These are phyloP conservation scores for Carallia pectinifolia DNA, from an alignment of 345 rosid species.

Conservation along the genomic window DNA sequence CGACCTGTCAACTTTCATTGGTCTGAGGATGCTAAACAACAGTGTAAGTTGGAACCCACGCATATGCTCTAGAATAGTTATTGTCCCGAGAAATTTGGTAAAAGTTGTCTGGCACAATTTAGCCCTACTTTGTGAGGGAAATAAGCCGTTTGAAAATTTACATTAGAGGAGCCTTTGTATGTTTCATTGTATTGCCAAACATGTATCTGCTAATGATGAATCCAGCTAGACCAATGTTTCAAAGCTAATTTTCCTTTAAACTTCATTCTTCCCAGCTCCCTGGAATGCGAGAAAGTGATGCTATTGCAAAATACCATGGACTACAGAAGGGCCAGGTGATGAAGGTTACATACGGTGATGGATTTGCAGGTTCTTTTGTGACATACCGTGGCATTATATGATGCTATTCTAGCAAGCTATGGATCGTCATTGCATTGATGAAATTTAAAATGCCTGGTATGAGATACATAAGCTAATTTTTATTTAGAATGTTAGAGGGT, in stretches of 20 bases:
- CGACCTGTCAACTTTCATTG: too few species aligned
- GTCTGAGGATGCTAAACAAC: not conserved
- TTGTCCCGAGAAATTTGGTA: not conserved
- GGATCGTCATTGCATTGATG: not conserved
- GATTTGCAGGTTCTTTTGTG: constrained; percentile 38
- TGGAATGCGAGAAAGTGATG: constrained; percentile 48
- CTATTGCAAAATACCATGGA: constrained; percentile 59
- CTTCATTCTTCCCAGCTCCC: constrained; percentile 49
- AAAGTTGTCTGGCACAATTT: not conserved
- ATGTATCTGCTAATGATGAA: not conserved
- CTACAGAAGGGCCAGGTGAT: constrained; percentile 71
- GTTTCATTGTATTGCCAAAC: not conserved
- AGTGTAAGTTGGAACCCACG: not conserved
- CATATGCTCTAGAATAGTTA: not conserved
- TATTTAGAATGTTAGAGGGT: too few species aligned
- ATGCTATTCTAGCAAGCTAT: not conserved
- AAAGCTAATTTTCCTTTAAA: not conserved
- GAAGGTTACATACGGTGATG: constrained; percentile 49
- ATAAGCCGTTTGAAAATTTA: not conserved
- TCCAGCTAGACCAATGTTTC: not conserved
- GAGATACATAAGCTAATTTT: too few species aligned
- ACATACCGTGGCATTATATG: constrained; percentile 51
- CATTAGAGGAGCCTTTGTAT: too few species aligned
- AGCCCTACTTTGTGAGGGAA: not conserved
- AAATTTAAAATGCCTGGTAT: too few species aligned